Conservation (phyloP, 2,329 filamentous ascomycete genomes). For the Apiospora sp. region DNA sequence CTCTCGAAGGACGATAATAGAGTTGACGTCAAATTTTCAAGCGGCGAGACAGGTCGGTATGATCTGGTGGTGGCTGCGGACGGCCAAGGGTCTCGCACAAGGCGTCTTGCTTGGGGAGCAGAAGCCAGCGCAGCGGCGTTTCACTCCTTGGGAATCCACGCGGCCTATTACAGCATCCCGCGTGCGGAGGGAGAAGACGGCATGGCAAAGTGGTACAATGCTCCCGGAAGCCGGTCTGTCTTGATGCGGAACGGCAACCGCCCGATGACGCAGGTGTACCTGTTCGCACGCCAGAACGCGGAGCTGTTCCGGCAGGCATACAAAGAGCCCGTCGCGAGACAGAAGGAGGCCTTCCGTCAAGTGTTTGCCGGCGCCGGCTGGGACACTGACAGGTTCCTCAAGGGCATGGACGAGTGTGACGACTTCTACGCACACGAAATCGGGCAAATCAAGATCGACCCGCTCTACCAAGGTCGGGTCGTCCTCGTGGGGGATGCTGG, state of each 20-base stretch:
- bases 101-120: conserved; percentile 46
- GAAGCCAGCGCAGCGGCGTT: conserved; percentile 38
- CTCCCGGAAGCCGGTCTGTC: conserved; percentile 46
- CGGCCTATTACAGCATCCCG: conserved; percentile 51
- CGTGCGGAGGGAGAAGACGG: conserved; percentile 37
- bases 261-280: conserved; percentile 45
- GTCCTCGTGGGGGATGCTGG: conserved; percentile 63
- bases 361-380: conserved; percentile 44
- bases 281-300: conserved; percentile 38
- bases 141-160: conserved; percentile 42
- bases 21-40: conserved; percentile 50
- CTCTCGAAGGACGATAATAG: conserved; percentile 43
- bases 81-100: conserved; percentile 57
- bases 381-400: conserved; percentile 33
- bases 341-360: conserved; percentile 35
- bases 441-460: conserved; percentile 53
- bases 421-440: conserved; percentile 57
- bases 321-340: conserved; percentile 31
- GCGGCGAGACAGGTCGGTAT: conserved; percentile 51
- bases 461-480: conserved; percentile 55
- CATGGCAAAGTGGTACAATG: conserved; percentile 45
- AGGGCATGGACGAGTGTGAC: conserved; percentile 35
- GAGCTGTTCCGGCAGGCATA: conserved; percentile 27
- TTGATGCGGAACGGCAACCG: conserved; percentile 47
- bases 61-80: conserved; percentile 65